A percentile compares a stretch with the other conserved stretches of the same genome.
Evolutionary conservation across 352 stramenopile species (phyloP).

Genomic region (Plasmopara muralis): DNA sequence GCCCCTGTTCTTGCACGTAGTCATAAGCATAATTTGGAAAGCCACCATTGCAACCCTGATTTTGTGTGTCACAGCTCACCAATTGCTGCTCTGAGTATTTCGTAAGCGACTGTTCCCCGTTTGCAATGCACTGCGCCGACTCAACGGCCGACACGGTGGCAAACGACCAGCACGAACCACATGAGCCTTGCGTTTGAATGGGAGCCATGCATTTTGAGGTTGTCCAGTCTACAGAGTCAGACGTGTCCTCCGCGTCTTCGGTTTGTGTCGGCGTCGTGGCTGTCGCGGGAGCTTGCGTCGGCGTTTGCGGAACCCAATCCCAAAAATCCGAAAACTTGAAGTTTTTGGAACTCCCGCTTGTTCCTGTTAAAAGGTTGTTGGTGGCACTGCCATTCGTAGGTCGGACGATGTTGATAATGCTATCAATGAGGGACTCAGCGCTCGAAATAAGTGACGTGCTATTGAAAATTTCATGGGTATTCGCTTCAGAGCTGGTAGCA

Average conservation of each 20-base stretch:
- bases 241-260: constrained; percentile 8
- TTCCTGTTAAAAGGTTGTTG: constrained; percentile 6
- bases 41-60: constrained; percentile 89
- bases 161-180: constrained; percentile 97
- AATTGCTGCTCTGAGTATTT: constrained; percentile 92
- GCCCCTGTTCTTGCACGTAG: constrained; percentile 83
- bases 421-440: constrained; percentile 11
- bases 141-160: constrained; percentile 89
- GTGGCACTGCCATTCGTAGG: constrained; percentile 12
- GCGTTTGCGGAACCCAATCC: constrained; percentile 12
- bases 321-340: constrained; percentile 24
- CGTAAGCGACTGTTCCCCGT: constrained; percentile 53
- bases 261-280: constrained; percentile 5
- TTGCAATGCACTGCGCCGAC: constrained; percentile 82
- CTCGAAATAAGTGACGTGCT: constrained; percentile 8
- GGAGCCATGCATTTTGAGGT: constrained; percentile 32
- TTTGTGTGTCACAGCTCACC: constrained; percentile 84
- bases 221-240: constrained; percentile 39
- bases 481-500: constrained; percentile 7
- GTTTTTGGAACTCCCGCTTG: constrained; percentile 7
- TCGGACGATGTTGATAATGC: constrained; percentile 10
- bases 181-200: constrained; percentile 95
- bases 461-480: constrained; percentile 4
- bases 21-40: constrained; percentile 86
- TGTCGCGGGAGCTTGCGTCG: constrained; percentile 8